These are phyloP conservation scores for Rhodocollybia butyracea DNA, from an alignment of 768 basidiomycete species.

Conservation along the genomic window DNA sequence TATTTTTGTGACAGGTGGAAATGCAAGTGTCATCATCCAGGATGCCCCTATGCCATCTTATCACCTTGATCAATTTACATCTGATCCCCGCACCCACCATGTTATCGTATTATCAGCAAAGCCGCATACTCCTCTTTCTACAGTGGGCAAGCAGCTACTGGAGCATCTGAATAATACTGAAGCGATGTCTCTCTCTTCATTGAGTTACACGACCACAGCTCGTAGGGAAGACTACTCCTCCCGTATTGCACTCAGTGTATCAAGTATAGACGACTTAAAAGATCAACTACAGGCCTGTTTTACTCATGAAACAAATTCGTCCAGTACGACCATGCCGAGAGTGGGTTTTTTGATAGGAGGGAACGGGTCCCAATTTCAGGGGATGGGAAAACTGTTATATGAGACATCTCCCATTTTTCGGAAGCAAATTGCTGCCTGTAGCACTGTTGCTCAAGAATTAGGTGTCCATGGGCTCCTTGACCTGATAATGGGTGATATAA, in stretches of 20 bases:
- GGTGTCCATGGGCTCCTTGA: neutral
- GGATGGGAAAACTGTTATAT: slow-evolving; percentile 4
- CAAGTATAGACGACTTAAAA: slow-evolving; percentile 1
- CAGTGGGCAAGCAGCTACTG: neutral
- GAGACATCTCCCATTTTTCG: slow-evolving; percentile 1
- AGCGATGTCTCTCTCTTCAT: neutral
- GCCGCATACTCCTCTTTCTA: slow-evolving; percentile 1
- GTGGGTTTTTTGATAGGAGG: slow-evolving; percentile 7
- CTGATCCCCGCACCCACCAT: slow-evolving; percentile 3
- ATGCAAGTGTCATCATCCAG: slow-evolving; percentile 3
- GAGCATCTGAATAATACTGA: neutral
- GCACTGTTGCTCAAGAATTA: neutral
- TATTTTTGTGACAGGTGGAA: neutral
- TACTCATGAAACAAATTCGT: neutral
- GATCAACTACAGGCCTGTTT: neutral
- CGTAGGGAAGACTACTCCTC: slow-evolving; percentile 5
- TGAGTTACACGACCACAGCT: slow-evolving; percentile 8
- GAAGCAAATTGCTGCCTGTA: neutral
- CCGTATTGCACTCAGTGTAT: slow-evolving; percentile 7
- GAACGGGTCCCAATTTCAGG: slow-evolving; percentile 7
- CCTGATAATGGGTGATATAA: neutral
- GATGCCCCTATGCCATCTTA: neutral
- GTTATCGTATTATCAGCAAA: slow-evolving; percentile 1
- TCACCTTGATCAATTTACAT: neutral
- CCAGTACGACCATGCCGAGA: neutral